Base-by-base conservation (phyloP, 129 eudicot genomes). In the Scalesia atractyloides region DNA sequence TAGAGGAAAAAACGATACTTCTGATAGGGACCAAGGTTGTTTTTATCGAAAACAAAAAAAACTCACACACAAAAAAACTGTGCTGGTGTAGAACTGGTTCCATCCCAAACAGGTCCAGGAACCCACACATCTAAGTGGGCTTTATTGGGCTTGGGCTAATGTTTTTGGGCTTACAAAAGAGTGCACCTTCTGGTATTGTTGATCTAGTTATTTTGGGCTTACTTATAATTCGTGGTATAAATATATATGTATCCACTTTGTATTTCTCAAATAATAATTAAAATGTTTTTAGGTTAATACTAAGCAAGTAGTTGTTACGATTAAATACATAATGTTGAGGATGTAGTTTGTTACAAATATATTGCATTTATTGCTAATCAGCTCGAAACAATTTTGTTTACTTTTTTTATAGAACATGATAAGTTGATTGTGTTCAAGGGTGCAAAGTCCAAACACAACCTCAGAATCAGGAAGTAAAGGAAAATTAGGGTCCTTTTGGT, bases 1-100 rank as follows among this genome's bases (percentile, higher is more conserved):
- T 5, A 41, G 41, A 52, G 73, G 66, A 26, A 33, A 46, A 75
- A 68, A 18, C 5, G 5, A 46, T 68, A 68, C 18, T 44, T 51
- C 17, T 71, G 20, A 39, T 7, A 13, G 18, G 36, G 54, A 70
- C 39, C 41, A 39, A 56, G 39, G 19, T 70, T 8, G 33, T 39
- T 56, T 14, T 56, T 12, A 53, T 18, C 19, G 4, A 18, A 7
- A 54, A 50, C 34, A 30, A 30, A 69, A 12, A n/a, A 33, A 69
- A 69, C 34, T 19, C 30, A 62, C 36, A 34, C 18, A 17, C 15
- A 69, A 37, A 0, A 37, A 60, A 30, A 9, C 36, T 9, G 34
- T 57, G 36, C 63, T 10, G n/a, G 33, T 56, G 20, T 19, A 56
- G 62, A 56, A 56, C 33, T 56, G 62, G 59, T 53, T 17, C 59